Evolutionary conservation across 768 basidiomycete species (phyloP), one percentile per base, ranked within the genome.

Genomic region (Pleurotus ostreatus): DNA sequence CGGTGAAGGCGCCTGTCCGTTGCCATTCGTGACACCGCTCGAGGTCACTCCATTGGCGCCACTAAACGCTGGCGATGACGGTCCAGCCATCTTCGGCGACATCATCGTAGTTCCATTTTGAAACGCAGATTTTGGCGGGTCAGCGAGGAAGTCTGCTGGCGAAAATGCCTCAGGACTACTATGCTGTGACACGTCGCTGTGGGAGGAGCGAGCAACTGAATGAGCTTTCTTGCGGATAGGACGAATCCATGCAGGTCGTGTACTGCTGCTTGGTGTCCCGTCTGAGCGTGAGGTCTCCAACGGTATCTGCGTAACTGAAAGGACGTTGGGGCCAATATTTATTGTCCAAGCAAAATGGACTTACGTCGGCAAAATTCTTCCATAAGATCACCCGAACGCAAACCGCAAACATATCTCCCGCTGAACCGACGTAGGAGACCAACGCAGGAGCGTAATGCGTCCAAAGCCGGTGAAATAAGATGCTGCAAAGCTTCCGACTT

Each of bases 351-450:
- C 43, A 16, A 55, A 45, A 58, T 53, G n/a, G 13, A 75, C 75
- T 69, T 60, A 88, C 92, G 71, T 68, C 94, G 84, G 73, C 94
- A 96, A 69, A 95, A 94, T 69, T 96, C 94, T 66, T 96, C 94
- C 81, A 97, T 88, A 43, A 96, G 79, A 70, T 96, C 94, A 25
- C 93, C 92, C 46, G 89, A 92, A 51, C 94, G 77, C 43, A 93
- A 81, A 1, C 94, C 94, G 66, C 94, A 96, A 18, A 96, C 84
- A 72, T 97, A 97, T 46, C 93, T 81, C 59, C 89, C 91, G 61
- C 92, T 94, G 71, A 97, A 97, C 37, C 92, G 79, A 55, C 92
- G 75, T 57, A 96, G 71, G n/a, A 97, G 76, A 3, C 88, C 88
- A 6, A 96, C 89, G 64, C 93, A 96, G 3, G 90, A 92, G 45